phyloP scores from a whole-genome alignment of 345 rosid species.

The Aquilaria yunnanensis region DNA sequence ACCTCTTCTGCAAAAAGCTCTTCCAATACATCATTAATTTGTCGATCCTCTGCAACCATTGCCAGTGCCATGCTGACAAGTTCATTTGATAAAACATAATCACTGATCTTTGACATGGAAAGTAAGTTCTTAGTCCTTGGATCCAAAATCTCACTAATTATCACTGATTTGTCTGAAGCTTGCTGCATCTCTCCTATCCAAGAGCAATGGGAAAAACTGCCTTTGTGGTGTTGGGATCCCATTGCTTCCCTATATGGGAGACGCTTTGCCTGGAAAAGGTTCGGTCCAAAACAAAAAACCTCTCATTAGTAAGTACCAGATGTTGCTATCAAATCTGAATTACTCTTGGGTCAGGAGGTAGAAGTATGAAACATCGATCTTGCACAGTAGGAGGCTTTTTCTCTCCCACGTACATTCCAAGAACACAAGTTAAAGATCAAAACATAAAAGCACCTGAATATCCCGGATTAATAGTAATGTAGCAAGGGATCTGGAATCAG shows the following conservation, averaged over 20 bases:
- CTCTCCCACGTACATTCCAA: neutral
- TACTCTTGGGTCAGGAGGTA: neutral
- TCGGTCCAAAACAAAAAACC: conserved; percentile 8
- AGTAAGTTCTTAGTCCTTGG: conserved; percentile 66
- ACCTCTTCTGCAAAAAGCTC: conserved; percentile 83
- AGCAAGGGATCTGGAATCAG: conserved; percentile 81
- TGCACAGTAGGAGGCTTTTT: too few species aligned
- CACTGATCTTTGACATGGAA: conserved; percentile 68
- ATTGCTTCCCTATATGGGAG: conserved; percentile 51
- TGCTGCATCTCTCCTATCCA: conserved; percentile 87
- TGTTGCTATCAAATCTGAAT: neutral
- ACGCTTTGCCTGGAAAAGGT: conserved; percentile 50
- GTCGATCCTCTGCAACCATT: conserved; percentile 80
- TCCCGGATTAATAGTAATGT: conserved; percentile 64
- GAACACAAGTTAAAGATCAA: neutral
- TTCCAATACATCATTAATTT: conserved; percentile 60
- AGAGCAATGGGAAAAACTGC: conserved; percentile 48
- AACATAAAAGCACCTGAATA: conserved; percentile 48
- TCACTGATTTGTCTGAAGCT: conserved; percentile 63
- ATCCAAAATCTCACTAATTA: conserved; percentile 69
- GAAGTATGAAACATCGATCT: too few species aligned
- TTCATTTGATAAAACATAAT: conserved; percentile 67
- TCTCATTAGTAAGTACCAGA: neutral
- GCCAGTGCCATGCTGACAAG: conserved; percentile 84
- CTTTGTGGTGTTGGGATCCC: conserved; percentile 28